Conservation (phyloP, 345 rosid genomes). For the Eucalyptus marginata region DNA sequence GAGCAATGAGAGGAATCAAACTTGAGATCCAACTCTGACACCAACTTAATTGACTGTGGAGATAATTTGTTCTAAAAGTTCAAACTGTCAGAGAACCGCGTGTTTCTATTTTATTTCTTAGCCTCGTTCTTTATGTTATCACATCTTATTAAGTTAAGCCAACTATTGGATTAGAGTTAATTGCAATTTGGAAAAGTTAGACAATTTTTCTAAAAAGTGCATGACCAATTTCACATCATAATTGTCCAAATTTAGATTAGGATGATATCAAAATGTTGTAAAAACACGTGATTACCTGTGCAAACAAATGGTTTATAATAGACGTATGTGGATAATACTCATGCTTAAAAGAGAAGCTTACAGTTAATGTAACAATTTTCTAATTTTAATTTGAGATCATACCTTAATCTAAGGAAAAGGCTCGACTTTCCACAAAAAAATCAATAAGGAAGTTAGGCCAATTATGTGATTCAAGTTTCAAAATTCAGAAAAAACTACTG, state of each 20-base stretch:
- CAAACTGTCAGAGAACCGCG: background rate
- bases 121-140: background rate
- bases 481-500: background rate
- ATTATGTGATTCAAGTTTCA: background rate
- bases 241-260: background rate
- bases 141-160: background rate
- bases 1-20: background rate
- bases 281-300: background rate
- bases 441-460: background rate
- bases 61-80: background rate
- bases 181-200: background rate
- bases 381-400: background rate
- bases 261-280: background rate
- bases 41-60: background rate
- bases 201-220: background rate
- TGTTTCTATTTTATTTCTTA: background rate
- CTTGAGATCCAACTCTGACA: background rate
- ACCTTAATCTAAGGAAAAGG: background rate
- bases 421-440: background rate
- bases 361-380: background rate
- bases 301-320: background rate
- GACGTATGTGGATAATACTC: background rate
- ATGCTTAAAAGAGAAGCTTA: background rate
- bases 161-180: background rate
- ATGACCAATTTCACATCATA: background rate